Base-by-base conservation (phyloP, 805 yeast species). In the Kodamaea hsintzibuensis region DNA sequence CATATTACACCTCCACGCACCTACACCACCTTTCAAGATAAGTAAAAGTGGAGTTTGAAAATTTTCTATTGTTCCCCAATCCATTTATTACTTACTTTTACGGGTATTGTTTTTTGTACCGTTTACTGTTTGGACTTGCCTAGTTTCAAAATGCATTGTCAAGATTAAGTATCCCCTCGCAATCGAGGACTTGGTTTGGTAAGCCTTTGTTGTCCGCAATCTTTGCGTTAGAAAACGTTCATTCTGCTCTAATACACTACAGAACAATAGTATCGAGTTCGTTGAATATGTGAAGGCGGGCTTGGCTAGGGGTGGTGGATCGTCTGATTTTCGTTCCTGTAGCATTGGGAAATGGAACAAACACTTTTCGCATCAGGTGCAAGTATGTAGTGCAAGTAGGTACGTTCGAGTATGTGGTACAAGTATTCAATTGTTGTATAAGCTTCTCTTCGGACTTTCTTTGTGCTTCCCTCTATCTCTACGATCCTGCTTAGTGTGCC, bases 121-220 rank as follows among this genome's bases (percentile, higher is more conserved):
- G 43, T 39, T 39, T 39, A 39, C 43, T 39, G 43, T 39, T 39
- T 39, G 19, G 19, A 39, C 19, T 17, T 39, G 43, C 43, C 43
- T 39, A 39, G 10, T 39, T 39, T 39, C 43, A 3, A 7, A 9
- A 22, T n/a, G 33, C 33, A 27, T 27, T 27, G 33, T 27, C 33
- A 27, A 27, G 33, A 6, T n/a, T n/a, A n/a, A n/a, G 33, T 27
- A 27, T 9, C 8, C 8, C 33, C 33, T 27, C 33, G 33, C 33
- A 27, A 27, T 27, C 33, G 33, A 27, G 33, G 33, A 27, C 33
- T 7, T 27, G 9, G 33, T 27, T 9, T 9, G 33, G n/a, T n/a
- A 7, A 9, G 33, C 33, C 33, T 7, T 27, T 27, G 33, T 27
- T 27, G 33, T 7, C 6, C 33, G 33, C 33, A 27, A 27, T 27